Percentiles rank a stretch among this genome's conserved stretches.
These are phyloP conservation scores for Suillus cothurnatus DNA, from an alignment of 768 basidiomycete genomes.

Conservation along the genomic window DNA sequence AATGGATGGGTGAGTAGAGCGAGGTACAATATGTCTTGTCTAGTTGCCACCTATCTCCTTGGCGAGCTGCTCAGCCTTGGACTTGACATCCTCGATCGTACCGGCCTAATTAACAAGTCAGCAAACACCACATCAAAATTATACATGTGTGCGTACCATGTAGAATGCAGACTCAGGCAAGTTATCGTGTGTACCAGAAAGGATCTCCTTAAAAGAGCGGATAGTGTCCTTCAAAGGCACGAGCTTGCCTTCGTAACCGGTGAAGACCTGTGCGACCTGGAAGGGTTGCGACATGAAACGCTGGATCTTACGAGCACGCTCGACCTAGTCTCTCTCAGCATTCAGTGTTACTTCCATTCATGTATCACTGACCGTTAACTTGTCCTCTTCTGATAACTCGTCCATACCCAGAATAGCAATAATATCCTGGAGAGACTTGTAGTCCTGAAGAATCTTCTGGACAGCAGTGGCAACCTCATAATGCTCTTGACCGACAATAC, in stretches of 20 bases:
- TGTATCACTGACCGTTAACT: no score
- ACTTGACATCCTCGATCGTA: constrained; percentile 95
- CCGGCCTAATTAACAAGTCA: constrained; percentile 52
- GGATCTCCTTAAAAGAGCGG: constrained; percentile 98
- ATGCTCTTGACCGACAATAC: constrained; percentile 94
- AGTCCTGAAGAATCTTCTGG: constrained; percentile 96
- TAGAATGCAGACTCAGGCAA: constrained; percentile 98
- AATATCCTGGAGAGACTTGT: constrained; percentile 98
- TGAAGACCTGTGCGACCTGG: constrained; percentile 99
- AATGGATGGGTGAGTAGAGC: constrained; percentile 13
- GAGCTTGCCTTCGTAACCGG: no score
- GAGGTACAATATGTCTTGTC: no score
- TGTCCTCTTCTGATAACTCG: constrained; percentile 99
- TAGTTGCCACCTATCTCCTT: constrained; percentile 79
- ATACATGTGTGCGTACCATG: constrained; percentile 57
- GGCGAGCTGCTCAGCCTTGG: constrained; percentile 95
- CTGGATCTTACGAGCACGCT: constrained; percentile 99
- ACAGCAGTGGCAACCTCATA: constrained; percentile 96
- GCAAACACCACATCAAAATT: background rate
- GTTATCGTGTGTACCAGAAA: constrained; percentile 83
- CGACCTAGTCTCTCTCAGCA: no score
- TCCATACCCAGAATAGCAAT: constrained; percentile 99
- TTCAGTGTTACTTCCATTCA: no score
- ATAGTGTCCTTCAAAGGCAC: constrained; percentile 95
- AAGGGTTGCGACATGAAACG: constrained; percentile 99